Evolutionary conservation across 345 rosid genomes (phyloP).

Genomic region (Mangifera indica): DNA sequence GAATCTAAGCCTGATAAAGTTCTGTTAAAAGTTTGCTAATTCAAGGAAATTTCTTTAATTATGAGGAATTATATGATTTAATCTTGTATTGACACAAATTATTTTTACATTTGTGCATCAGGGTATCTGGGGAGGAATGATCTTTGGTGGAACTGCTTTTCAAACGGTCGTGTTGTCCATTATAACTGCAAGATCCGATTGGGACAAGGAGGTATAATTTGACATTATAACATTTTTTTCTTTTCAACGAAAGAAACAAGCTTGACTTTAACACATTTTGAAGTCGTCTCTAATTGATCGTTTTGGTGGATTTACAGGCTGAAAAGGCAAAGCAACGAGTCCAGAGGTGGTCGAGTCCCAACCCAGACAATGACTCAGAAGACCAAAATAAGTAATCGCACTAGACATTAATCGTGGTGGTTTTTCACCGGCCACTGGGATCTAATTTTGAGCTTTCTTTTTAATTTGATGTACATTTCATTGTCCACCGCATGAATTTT

Average conservation of each 20-base stretch:
- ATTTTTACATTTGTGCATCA: slow-evolving; percentile 18
- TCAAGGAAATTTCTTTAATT: no score
- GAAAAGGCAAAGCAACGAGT: slow-evolving; percentile 36
- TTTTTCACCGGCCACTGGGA: no score
- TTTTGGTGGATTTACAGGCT: slow-evolving; percentile 26
- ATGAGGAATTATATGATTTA: no score
- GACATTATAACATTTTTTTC: neutral
- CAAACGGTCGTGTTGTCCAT: slow-evolving; percentile 57
- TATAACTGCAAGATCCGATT: slow-evolving; percentile 45
- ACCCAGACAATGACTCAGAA: slow-evolving; percentile 8
- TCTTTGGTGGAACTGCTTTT: slow-evolving; percentile 55
- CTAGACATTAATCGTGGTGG: no score
- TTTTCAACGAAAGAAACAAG: neutral
- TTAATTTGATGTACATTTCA: no score
- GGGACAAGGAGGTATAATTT: slow-evolving; percentile 60
- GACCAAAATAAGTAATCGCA: slow-evolving; percentile 18
- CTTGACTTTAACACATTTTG: neutral
- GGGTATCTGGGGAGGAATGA: slow-evolving; percentile 92
- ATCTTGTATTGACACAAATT: no score
- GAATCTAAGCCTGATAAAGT: no score
- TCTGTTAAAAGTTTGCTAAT: no score
- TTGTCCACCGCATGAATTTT: no score
- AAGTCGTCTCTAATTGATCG: no score
- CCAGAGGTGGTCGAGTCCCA: slow-evolving; percentile 26
- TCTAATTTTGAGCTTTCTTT: neutral